A percentile compares a stretch with the other conserved stretches of the same genome.
Evolutionary conservation across 495 filamentous ascomycete species (phyloP).

Genomic region (Terfezia boudieri): DNA sequence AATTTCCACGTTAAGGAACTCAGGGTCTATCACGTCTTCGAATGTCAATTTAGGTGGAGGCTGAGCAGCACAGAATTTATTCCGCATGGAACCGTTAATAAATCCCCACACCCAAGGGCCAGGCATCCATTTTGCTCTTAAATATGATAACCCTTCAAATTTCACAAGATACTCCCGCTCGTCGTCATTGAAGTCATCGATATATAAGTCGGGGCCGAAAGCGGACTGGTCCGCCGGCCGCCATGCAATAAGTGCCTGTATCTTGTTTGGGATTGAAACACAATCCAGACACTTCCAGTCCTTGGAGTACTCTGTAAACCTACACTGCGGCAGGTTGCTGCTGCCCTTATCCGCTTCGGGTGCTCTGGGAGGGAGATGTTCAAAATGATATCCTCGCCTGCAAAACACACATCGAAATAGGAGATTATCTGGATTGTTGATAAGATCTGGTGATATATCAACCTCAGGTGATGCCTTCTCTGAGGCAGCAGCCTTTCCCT

Average conservation of each 20-base stretch:
- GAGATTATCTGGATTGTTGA: slow-evolving; percentile 55
- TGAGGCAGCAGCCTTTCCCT: slow-evolving; percentile 24
- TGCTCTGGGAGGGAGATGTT: slow-evolving; percentile 41
- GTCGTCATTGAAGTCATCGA: slow-evolving; percentile 38
- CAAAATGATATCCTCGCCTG: slow-evolving; percentile 57
- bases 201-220: slow-evolving; percentile 25
- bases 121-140: slow-evolving; percentile 59
- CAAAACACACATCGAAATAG: slow-evolving; percentile 66
- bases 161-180: slow-evolving; percentile 80
- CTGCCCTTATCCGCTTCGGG: slow-evolving; percentile 19
- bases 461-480: slow-evolving; percentile 19
- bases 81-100: slow-evolving; percentile 37
- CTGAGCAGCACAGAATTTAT: slow-evolving; percentile 48
- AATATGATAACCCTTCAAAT: slow-evolving; percentile 60
- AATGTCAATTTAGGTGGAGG: slow-evolving; percentile 45
- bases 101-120: slow-evolving; percentile 79
- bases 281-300: slow-evolving; percentile 65
- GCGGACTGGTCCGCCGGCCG: slow-evolving; percentile 34
- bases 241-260: slow-evolving; percentile 67
- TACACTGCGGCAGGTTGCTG: slow-evolving; percentile 25
- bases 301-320: slow-evolving; percentile 25
- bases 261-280: slow-evolving; percentile 30
- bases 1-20: slow-evolving; percentile 68
- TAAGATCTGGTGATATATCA: slow-evolving; percentile 31
- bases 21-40: slow-evolving; percentile 64